phyloP scores from a whole-genome alignment of 345 rosid species.

The Eucalyptus shirleyi region DNA sequence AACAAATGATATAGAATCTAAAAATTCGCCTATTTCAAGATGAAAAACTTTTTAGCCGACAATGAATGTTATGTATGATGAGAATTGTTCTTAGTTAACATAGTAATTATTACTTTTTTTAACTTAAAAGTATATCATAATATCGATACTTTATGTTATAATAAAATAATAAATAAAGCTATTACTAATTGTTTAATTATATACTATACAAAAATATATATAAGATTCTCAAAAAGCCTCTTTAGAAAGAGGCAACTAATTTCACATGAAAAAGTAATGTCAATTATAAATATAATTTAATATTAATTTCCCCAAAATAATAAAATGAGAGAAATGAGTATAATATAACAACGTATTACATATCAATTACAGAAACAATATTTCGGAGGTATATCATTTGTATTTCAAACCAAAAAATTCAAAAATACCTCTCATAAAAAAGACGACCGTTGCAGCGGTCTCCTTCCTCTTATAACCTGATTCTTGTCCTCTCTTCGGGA shows the following conservation, averaged over 20 bases:
- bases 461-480: no score
- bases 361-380: no score
- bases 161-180: background rate
- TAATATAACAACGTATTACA: no score
- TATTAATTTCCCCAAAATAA: no score
- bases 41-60: background rate
- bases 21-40: background rate
- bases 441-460: fast-evolving
- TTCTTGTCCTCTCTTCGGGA: no score
- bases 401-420: no score
- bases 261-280: background rate
- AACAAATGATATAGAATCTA: background rate
- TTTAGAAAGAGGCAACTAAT: background rate
- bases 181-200: background rate
- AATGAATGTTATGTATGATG: background rate
- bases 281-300: no score
- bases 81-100: background rate
- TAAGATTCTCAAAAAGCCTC: background rate
- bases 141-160: background rate
- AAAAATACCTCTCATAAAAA: no score
- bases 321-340: background rate
- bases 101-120: no score
- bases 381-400: no score
- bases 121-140: background rate
- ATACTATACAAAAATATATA: background rate